A percentile compares a stretch with the other conserved stretches of the same genome.
phyloP scores from a whole-genome alignment of 139 green algal genomes.

The Diplosphaera chodatii region DNA sequence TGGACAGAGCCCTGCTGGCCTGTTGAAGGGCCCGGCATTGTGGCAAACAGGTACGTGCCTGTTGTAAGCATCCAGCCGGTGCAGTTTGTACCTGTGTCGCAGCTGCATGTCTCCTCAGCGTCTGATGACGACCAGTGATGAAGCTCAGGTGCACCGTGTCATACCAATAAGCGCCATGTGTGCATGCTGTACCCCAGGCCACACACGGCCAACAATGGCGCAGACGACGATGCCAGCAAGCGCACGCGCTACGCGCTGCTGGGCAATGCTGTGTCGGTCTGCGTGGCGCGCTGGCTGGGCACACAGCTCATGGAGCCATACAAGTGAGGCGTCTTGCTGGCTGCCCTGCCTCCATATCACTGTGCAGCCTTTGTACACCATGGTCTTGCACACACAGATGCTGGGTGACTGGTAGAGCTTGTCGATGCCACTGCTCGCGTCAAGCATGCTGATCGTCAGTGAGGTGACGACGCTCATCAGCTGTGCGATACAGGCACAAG shows the following conservation, averaged over 20 bases:
- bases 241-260: slow-evolving; percentile 58
- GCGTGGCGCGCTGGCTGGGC: slow-evolving; percentile 72
- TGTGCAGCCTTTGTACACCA: no score
- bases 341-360: no score
- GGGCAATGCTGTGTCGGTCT: slow-evolving; percentile 78
- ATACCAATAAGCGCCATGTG: no score
- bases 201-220: background rate
- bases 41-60: background rate
- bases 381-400: slow-evolving; percentile 40
- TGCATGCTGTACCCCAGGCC: background rate
- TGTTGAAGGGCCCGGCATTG: slow-evolving; percentile 21
- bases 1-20: slow-evolving; percentile 61
- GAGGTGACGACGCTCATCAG: background rate
- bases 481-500: slow-evolving; percentile 8
- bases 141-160: no score
- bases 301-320: slow-evolving; percentile 58
- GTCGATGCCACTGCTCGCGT: no score
- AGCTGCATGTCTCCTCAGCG: no score
- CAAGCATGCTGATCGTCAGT: no score
- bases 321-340: slow-evolving; percentile 9
- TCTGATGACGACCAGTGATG: no score
- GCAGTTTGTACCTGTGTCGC: no score
- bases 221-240: background rate
- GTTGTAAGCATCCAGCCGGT: no score
- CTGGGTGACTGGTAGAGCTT: no score